A percentile compares a stretch with the other conserved stretches of the same genome.
Evolutionary conservation across 1,284 basidiomycete species (phyloP).

Genomic region (Sanghuangporus baumii): DNA sequence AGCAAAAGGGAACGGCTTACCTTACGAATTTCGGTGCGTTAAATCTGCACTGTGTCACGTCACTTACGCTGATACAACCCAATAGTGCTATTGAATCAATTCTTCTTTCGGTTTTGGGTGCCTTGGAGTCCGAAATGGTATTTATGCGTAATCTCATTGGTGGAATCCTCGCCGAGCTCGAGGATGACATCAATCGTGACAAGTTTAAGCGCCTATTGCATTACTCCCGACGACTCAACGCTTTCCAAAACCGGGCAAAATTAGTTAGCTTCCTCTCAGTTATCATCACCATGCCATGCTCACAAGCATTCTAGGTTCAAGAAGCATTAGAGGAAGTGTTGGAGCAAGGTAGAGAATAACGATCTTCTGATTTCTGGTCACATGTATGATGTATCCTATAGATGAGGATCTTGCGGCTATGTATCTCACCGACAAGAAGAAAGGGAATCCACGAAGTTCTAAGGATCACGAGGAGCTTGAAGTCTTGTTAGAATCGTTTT

Average conservation of each 20-base stretch:
- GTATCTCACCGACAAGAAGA: conserved; percentile 83
- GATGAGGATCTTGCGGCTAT: conserved; percentile 92
- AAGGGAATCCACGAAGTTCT: conserved; percentile 45
- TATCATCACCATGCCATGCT: neutral
- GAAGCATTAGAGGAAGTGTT: conserved; percentile 87
- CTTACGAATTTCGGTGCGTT: conserved; percentile 85
- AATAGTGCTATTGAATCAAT: conserved; percentile 84
- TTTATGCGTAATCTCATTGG: conserved; percentile 85
- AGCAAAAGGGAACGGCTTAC: conserved; percentile 55
- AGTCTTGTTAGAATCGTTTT: conserved; percentile 87
- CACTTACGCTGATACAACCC: conserved; percentile 16
- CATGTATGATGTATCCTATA: conserved; percentile 26
- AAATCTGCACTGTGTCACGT: conserved; percentile 18
- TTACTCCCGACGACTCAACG: conserved; percentile 80
- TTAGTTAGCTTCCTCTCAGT: conserved; percentile 39
- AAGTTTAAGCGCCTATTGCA: conserved; percentile 86
- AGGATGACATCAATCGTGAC: conserved; percentile 90
- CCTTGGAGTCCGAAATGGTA: conserved; percentile 89
- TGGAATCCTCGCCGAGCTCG: conserved; percentile 84
- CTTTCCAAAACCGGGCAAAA: conserved; percentile 86
- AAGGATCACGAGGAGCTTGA: conserved; percentile 93
- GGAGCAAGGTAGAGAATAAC: conserved; percentile 63
- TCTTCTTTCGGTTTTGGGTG: conserved; percentile 81
- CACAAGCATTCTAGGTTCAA: conserved; percentile 55
- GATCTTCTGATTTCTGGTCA: neutral